Percentiles rank a stretch among this genome's conserved stretches.
These are phyloP conservation scores for Escallonia rubra DNA, from an alignment of 129 eudicot genomes.

Conservation along the genomic window DNA sequence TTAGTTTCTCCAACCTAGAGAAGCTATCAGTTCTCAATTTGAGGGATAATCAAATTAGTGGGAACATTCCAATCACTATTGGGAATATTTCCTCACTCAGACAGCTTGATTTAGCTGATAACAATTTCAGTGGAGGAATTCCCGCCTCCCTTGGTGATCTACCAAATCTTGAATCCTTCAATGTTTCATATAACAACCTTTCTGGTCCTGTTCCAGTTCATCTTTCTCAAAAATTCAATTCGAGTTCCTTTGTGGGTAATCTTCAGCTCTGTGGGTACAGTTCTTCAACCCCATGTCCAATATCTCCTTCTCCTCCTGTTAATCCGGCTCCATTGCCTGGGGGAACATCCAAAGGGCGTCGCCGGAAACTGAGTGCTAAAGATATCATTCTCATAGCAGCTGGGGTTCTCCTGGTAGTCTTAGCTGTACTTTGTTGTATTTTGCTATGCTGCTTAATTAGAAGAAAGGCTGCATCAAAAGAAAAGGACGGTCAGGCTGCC, in stretches of 20 bases:
- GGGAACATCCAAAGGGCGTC: conserved; percentile 6
- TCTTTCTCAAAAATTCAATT: conserved; percentile 51
- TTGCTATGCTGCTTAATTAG: conserved; percentile 55
- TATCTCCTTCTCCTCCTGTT: conserved; percentile 33
- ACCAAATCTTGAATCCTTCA: conserved; percentile 51
- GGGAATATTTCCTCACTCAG: conserved; percentile 27
- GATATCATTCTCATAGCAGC: conserved; percentile 66
- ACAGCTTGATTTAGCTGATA: conserved; percentile 46
- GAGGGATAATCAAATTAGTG: conserved; percentile 25
- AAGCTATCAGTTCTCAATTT: conserved; percentile 37
- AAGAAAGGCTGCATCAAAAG: conserved; percentile 35
- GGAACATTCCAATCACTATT: conserved; percentile 24
- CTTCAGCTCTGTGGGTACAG: conserved; percentile 72
- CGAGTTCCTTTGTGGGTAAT: conserved; percentile 67
- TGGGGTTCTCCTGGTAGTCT: conserved; percentile 48
- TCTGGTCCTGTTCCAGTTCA: conserved; percentile 61
- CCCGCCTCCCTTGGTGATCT: conserved; percentile 53
- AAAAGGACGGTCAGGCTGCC: conserved; percentile 24
- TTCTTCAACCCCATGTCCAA: conserved; percentile 42
- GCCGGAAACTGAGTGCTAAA: conserved; percentile 31
- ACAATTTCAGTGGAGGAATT: conserved; percentile 56
- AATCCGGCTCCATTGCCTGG: conserved; percentile 16
- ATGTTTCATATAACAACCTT: conserved; percentile 76
- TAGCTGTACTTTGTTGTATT: conserved; percentile 50
- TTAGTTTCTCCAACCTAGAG: conserved; percentile 30